Conservation (phyloP, 352 stramenopile species). For the Phytopythium litorale region DNA sequence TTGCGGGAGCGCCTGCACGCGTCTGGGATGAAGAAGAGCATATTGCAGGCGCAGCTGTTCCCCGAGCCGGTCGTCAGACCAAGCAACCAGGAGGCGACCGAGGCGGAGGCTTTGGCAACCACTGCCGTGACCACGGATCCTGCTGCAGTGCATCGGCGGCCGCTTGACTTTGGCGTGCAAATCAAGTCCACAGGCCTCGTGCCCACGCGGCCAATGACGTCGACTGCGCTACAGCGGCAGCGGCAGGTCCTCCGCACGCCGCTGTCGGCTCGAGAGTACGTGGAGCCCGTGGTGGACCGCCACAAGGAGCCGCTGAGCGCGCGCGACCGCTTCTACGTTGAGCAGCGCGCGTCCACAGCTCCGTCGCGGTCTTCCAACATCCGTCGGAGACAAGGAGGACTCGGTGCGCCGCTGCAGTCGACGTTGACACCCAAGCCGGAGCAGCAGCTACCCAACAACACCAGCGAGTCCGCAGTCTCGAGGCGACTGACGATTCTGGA, state of each 20-base stretch:
- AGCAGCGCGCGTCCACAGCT: constrained; percentile 40
- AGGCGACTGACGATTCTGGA: constrained; percentile 24
- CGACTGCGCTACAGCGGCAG: constrained; percentile 13
- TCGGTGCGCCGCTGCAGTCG: background rate
- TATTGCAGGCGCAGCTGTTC: constrained; percentile 51
- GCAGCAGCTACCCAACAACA: background rate
- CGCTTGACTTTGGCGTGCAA: constrained; percentile 1
- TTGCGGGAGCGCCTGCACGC: constrained; percentile 49
- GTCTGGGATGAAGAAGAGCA: constrained; percentile 51
- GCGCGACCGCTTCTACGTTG: constrained; percentile 57
- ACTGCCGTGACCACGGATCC: background rate
- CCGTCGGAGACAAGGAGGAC: background rate
- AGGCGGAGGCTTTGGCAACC: background rate
- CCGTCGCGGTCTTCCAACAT: constrained; percentile 6
- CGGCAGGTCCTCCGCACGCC: constrained; percentile 8
- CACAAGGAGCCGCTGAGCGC: constrained; percentile 51
- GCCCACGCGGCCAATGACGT: constrained; percentile 44
- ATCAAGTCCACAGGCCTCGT: constrained; percentile 19
- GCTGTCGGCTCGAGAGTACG: constrained; percentile 16
- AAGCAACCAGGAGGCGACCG: constrained; percentile 11
- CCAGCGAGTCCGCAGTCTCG: background rate
- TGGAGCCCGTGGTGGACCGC: background rate
- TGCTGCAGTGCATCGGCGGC: background rate
- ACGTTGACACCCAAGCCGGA: background rate
- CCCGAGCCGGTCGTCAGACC: constrained; percentile 8